A percentile compares a stretch with the other conserved stretches of the same genome.
These are phyloP conservation scores for Liquidambar formosana DNA, from an alignment of 164 flowering plant species.

Conservation along the genomic window DNA sequence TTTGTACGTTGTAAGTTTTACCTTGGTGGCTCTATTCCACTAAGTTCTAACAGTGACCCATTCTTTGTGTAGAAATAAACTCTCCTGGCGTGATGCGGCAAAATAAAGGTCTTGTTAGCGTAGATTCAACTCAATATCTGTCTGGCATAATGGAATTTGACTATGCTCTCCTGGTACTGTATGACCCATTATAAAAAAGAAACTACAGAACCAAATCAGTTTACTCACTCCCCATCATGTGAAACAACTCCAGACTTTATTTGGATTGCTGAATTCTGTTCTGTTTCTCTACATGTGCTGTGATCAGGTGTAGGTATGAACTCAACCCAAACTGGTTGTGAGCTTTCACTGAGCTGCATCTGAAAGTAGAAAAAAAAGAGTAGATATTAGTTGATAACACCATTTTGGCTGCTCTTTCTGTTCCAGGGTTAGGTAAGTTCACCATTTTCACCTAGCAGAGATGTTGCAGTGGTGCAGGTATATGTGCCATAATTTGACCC, in stretches of 20 bases:
- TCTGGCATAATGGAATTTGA: not conserved
- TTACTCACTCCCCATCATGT: constrained; percentile 64
- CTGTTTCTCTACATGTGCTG: constrained; percentile 30
- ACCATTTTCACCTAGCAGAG: too few relatives aligned
- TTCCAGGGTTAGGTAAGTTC: too few relatives aligned
- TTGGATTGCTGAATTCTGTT: constrained; percentile 28
- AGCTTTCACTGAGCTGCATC: constrained; percentile 62
- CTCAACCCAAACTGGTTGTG: constrained; percentile 72
- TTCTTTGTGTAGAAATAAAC: constrained; percentile 62
- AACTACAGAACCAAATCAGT: constrained; percentile 4
- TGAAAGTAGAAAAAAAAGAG: constrained; percentile 18
- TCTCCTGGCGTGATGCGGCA: constrained; percentile 43
- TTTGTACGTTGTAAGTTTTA: constrained; percentile 13
- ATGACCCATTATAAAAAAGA: not conserved
- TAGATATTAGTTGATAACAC: too few relatives aligned
- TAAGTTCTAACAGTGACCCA: constrained; percentile 66
- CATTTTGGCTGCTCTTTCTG: too few relatives aligned
- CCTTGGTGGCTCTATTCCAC: constrained; percentile 55
- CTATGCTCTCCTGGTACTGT: not conserved
- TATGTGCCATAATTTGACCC: too few relatives aligned
- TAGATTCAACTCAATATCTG: not conserved
- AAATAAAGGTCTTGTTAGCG: constrained; percentile 12
- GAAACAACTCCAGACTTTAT: constrained; percentile 66
- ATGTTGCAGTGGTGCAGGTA: too few relatives aligned
- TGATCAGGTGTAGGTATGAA: constrained; percentile 29